Evolutionary conservation across 78 protist species (phyloP), one percentile per base, ranked within the genome.

Genomic region (Dictyostelium purpureum): DNA sequence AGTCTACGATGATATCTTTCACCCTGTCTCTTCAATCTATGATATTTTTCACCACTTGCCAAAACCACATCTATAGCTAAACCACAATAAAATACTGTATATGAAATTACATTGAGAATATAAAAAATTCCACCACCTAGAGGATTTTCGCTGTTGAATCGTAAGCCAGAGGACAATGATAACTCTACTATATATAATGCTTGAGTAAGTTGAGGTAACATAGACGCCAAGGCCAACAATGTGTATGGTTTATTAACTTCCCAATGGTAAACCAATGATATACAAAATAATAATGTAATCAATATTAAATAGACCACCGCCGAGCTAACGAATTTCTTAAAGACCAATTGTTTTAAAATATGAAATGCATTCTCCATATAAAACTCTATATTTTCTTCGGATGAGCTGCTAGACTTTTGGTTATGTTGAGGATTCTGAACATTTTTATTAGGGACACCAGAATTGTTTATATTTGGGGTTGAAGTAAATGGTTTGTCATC

Each of bases 191-290:
- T 33, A 52, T 83, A 83, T 33, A 83, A 77, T 21, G 71, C 63
- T 16, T 56, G 56, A 4, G 90, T 66, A 7, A 83, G 12, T 47
- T 83, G 90, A 16, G 81, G 81, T 35, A 83, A 26, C 57, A 83
- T 28, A 5, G 75, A 16, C 6, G 77, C 90, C 56, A 83, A 61
- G 3, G 80, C 42, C 63, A 83, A 19, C 2, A 83, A 61, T 26
- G 90, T 83, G 37, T 83, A 83, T 11, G 90, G 75, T 75, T 83
- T 83, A n/a, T 59, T 49, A 18, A 83, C 40, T 59, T 83, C 79
- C 37, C 77, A 59, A 71, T 83, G 90, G 19, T 83, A 83, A 43
- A 83, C 52, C 37, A 71, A 31, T n/a, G 61, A 35, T 4, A 83
- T 16, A 26, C 70, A 35, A 67, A 26, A 42, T 1, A 83, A 38